Base-by-base conservation (phyloP, 495 filamentous ascomycete genomes). In the Lophiotrema nucula region DNA sequence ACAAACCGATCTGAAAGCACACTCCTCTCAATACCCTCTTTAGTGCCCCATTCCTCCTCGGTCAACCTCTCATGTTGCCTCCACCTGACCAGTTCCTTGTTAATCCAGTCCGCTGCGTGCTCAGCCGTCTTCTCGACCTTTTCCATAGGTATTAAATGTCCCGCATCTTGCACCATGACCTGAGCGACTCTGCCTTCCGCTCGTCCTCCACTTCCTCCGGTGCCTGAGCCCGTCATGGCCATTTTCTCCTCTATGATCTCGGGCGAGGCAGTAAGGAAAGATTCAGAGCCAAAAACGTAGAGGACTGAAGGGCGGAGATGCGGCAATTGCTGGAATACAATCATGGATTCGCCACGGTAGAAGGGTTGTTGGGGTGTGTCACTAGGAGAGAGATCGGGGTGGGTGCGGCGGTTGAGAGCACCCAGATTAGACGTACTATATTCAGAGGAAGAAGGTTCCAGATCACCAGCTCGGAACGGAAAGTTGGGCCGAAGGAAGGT, bases 101-200 rank as follows among this genome's bases (percentile, higher is more conserved):
- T 79, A 38, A 95, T 67, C 81, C 87, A 96, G 2, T 62, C 67
- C 1, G 77, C 82, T 3, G 81, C 81, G 37, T 82, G 76, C 47
- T 81, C 76, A 15, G 77, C 78, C 44, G 82, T 86, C 57, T 80
- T 74, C n/a, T 65, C 73, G 12, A 86, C 85, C 45, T 80, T 79
- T 69, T 95, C 90, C 78, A 95, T 87, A 1, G 93, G 88, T 44
- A 97, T 80, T 27, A 97, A 70, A 73, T 98, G 93, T 1, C 93
- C 90, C 13, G 77, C 77, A 0, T 79, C 82, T 44, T 85, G 73
- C 2, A 97, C 67, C 15, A 82, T 75, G 2, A 88, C 83, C 49
- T 86, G 72, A 43, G 79, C 75, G 0, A 96, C 91, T n/a, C 84
- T 74, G 0, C 89, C 87, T n/a, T 77, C 76, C 26, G 67, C 65